Evolutionary conservation across 140 eudicot species (phyloP).

Genomic region (Stevia rebaudiana): DNA sequence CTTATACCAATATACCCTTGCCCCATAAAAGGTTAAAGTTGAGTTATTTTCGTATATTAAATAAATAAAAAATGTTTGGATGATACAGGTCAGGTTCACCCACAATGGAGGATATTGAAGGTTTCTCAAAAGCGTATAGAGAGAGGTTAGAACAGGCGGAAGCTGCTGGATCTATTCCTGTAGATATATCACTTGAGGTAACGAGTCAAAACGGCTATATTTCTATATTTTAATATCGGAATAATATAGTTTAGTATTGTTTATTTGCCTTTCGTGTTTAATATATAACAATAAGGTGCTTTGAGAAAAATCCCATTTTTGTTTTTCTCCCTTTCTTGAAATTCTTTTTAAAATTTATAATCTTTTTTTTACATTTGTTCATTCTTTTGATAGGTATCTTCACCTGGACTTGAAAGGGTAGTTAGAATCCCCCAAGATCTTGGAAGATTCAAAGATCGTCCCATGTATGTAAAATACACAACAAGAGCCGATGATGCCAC

Average conservation of each 20-base stretch:
- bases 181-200: constrained; percentile 69
- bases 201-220: neutral
- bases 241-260: neutral
- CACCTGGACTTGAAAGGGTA: constrained; percentile 88
- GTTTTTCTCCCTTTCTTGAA: neutral
- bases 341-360: neutral
- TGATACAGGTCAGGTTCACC: constrained; percentile 93
- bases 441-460: constrained; percentile 68
- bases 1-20: neutral
- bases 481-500: constrained; percentile 29
- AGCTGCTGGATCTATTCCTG: constrained; percentile 58
- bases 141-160: constrained; percentile 64
- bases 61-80: constrained; percentile 7
- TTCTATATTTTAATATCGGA: neutral
- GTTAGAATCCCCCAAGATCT: constrained; percentile 74
- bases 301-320: neutral
- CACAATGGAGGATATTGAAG: constrained; percentile 70
- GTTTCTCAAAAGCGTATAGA: constrained; percentile 59
- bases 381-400: constrained; percentile 60
- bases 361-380: neutral
- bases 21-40: neutral
- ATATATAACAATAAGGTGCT: too few species aligned
- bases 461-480: constrained; percentile 63
- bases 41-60: neutral
- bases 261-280: too few species aligned